A percentile compares a stretch with the other conserved stretches of the same genome.
Evolutionary conservation across 2,329 filamentous ascomycete genomes (phyloP).

Genomic region (Calonectria fujianensis): DNA sequence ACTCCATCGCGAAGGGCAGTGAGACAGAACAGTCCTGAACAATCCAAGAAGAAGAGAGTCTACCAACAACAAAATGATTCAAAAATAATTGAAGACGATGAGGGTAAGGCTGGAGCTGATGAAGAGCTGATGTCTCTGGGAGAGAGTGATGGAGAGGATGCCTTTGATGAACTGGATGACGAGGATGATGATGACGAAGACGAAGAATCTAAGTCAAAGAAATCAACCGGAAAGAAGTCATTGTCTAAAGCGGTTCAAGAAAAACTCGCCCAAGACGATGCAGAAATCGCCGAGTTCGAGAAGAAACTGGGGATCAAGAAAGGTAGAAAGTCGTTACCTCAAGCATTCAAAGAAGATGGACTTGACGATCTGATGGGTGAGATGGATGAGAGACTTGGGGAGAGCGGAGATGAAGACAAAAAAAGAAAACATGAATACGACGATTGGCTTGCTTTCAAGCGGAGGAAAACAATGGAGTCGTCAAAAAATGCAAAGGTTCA

Average conservation of each 20-base stretch:
- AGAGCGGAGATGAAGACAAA: slow-evolving; percentile 72
- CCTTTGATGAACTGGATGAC: slow-evolving; percentile 47
- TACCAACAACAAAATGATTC: slow-evolving; percentile 31
- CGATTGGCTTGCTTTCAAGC: slow-evolving; percentile 76
- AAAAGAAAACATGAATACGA: slow-evolving; percentile 77
- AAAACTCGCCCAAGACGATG: slow-evolving; percentile 86
- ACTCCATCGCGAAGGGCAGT: slow-evolving; percentile 32
- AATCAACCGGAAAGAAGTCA: slow-evolving; percentile 53
- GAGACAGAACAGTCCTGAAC: slow-evolving; percentile 30
- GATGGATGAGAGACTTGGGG: slow-evolving; percentile 64
- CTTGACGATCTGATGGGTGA: slow-evolving; percentile 86
- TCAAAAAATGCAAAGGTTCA: slow-evolving; percentile 38
- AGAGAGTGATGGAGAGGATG: slow-evolving; percentile 51
- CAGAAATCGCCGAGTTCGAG: slow-evolving; percentile 90
- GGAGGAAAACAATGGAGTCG: slow-evolving; percentile 66
- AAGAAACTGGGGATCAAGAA: slow-evolving; percentile 89
- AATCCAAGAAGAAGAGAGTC: slow-evolving; percentile 20
- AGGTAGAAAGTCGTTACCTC: slow-evolving; percentile 82
- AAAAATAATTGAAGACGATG: slow-evolving; percentile 38
- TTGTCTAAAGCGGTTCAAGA: slow-evolving; percentile 61
- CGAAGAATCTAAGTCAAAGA: slow-evolving; percentile 30
- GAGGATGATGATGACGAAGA: slow-evolving; percentile 50
- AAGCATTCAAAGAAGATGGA: slow-evolving; percentile 87
- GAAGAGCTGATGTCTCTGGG: slow-evolving; percentile 39
- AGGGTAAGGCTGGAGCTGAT: slow-evolving; percentile 27